Evolutionary conservation across 2,329 filamentous ascomycete species (phyloP).

Genomic region (Aspergillus piperis): DNA sequence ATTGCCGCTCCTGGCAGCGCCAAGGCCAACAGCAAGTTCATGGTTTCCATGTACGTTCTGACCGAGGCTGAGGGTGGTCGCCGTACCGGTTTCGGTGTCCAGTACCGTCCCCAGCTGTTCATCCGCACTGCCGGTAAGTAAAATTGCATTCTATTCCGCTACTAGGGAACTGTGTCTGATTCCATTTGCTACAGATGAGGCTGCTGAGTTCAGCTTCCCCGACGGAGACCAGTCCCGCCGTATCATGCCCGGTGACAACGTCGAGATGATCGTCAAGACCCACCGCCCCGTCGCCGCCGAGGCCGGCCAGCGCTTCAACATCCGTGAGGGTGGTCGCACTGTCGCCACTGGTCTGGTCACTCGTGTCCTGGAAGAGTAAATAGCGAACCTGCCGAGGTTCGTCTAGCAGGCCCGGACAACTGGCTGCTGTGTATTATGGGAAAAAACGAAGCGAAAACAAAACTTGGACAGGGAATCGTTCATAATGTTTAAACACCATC

Average conservation of each 20-base stretch:
- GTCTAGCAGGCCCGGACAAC: background rate
- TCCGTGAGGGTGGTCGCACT: constrained; percentile 92
- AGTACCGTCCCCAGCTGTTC: constrained; percentile 97
- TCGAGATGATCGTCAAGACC: constrained; percentile 91
- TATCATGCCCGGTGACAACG: constrained; percentile 98
- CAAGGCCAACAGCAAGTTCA: constrained; percentile 87
- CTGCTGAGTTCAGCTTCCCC: constrained; percentile 79
- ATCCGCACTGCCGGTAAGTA: constrained; percentile 85
- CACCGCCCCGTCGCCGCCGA: constrained; percentile 85
- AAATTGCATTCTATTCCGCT: constrained; percentile 21
- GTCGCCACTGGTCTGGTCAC: constrained; percentile 83
- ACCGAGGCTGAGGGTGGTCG: constrained; percentile 98
- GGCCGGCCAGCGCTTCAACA: constrained; percentile 92
- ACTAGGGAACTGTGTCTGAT: background rate
- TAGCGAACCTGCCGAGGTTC: constrained; percentile 5
- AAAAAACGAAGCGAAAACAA: constrained; percentile 18
- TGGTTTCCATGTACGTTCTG: constrained; percentile 94
- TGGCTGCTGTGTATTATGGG: constrained; percentile 36
- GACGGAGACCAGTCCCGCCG: constrained; percentile 77
- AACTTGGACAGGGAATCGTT: constrained; percentile 24
- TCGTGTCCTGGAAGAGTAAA: constrained; percentile 60
- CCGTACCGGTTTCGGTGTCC: constrained; percentile 91
- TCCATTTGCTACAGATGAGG: constrained; percentile 53
- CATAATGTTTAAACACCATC: constrained; percentile 30
- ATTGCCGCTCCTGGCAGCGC: constrained; percentile 78